A percentile compares a stretch with the other conserved stretches of the same genome.
Conservation (phyloP, 257 asterid species). For the Nicotiana undulata region DNA sequence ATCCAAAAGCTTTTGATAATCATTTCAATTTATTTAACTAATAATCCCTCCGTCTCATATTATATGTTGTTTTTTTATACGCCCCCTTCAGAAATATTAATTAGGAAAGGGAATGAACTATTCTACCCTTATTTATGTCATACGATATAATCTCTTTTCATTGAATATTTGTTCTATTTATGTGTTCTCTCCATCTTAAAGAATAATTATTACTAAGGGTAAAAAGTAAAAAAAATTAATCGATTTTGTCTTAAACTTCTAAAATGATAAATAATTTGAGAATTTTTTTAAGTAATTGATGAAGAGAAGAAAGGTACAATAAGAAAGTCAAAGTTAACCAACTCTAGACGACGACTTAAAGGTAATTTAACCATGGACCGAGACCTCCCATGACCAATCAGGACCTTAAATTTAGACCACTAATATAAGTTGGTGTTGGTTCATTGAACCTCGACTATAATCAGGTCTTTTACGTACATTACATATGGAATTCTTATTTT, state of each 20-base stretch:
- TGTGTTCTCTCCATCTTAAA: too few species aligned
- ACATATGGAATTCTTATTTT: background rate
- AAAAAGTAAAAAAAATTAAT: too few species aligned
- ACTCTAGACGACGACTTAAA: slow-evolving; percentile 11
- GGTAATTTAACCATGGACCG: slow-evolving; percentile 1
- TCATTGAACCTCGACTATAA: slow-evolving; percentile 15
- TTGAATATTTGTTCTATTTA: too few species aligned
- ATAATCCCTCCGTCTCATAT: background rate
- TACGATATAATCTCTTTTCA: too few species aligned
- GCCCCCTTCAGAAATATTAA: too few species aligned
- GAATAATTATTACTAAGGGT: too few species aligned
- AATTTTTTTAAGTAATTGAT: too few species aligned
- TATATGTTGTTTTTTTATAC: too few species aligned
- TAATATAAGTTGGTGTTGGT: slow-evolving; percentile 4
- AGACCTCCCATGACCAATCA: slow-evolving; percentile 1
- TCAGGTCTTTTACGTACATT: background rate
- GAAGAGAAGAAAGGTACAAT: background rate
- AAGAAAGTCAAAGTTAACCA: slow-evolving; percentile 10
- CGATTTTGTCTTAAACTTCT: too few species aligned
- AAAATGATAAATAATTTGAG: too few species aligned
- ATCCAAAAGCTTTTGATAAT: background rate
- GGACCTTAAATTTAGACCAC: background rate
- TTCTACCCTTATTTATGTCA: too few species aligned
- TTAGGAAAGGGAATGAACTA: too few species aligned
- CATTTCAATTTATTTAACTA: background rate